phyloP scores from a whole-genome alignment of 2,329 filamentous ascomycete genomes.

The Apiospora phragmitis region DNA sequence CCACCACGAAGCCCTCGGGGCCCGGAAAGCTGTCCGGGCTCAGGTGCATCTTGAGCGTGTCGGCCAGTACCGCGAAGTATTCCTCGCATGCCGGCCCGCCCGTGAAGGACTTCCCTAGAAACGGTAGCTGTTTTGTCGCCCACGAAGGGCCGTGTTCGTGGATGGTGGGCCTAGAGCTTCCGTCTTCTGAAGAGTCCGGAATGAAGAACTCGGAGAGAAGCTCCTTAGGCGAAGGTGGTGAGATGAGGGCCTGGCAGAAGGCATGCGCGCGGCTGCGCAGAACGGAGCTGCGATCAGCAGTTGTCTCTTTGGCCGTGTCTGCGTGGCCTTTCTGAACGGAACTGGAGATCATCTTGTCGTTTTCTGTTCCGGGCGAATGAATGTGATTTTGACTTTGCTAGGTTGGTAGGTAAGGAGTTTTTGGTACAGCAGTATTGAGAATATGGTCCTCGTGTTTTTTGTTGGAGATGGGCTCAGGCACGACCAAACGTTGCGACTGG shows the following conservation, averaged over 20 bases:
- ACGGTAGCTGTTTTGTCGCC: constrained; percentile 10
- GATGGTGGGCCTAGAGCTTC: constrained; percentile 10
- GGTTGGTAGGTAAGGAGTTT: background rate
- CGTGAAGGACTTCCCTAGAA: constrained; percentile 14
- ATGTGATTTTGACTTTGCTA: too few species aligned
- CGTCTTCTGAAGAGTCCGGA: constrained; percentile 2
- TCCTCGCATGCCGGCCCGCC: constrained; percentile 10
- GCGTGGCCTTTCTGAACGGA: constrained; percentile 1
- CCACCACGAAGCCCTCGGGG: constrained; percentile 14
- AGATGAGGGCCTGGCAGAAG: constrained; percentile 15
- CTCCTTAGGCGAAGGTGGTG: constrained; percentile 10
- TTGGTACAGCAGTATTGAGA: background rate
- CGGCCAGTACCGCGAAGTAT: constrained; percentile 14
- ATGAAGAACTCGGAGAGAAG: constrained; percentile 15
- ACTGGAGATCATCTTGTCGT: constrained; percentile 13
- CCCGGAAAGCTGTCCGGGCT: constrained; percentile 15
- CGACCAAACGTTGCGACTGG: background rate
- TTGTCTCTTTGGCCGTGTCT: background rate
- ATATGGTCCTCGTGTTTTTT: background rate
- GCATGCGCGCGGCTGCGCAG: constrained; percentile 15
- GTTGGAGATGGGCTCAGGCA: background rate
- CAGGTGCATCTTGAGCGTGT: constrained; percentile 15
- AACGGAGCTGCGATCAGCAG: background rate
- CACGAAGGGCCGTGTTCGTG: constrained; percentile 15
- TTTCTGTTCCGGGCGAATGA: background rate